Conservation (phyloP, 208 protist species). For the Acanthamoeba culbertsoni region DNA sequence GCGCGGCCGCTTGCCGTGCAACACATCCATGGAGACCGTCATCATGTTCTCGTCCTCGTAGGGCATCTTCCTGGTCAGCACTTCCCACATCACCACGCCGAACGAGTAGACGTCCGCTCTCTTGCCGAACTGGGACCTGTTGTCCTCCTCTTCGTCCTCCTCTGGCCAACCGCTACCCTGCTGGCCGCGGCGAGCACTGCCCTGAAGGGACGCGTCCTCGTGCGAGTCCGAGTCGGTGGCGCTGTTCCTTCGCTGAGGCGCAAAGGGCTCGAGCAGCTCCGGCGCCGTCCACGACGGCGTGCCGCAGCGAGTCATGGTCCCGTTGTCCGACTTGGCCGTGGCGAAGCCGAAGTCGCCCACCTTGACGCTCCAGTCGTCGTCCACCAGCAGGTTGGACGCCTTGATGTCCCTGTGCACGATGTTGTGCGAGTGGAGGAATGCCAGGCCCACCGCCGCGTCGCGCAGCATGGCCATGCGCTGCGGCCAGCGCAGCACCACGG, state of each 20-base stretch:
- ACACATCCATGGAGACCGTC: not conserved
- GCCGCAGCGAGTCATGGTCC: not conserved
- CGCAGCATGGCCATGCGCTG: not conserved
- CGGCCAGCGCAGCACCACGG: not conserved
- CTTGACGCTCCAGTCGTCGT: not conserved
- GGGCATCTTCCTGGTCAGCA: not conserved
- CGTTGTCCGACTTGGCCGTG: not conserved
- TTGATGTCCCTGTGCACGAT: conserved; percentile 8
- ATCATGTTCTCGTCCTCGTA: not conserved
- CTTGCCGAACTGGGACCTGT: not conserved
- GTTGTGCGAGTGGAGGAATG: not conserved
- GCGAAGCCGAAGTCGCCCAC: not conserved
- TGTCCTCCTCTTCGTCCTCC: not conserved
- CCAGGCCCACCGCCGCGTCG: not conserved
- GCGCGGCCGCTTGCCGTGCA: not conserved
- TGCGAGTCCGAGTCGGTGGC: not conserved
- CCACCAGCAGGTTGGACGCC: not conserved
- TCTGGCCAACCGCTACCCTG: too few relatives aligned
- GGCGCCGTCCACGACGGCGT: not conserved
- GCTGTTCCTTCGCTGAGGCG: too few relatives aligned
- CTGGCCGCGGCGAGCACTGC: too few relatives aligned
- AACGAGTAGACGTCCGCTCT: conserved; percentile 24
- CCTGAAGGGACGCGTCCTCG: not conserved
- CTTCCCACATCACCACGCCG: not conserved
- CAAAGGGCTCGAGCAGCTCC: not conserved